These are phyloP conservation scores for Colletotrichum falcatum DNA, from an alignment of 2,329 filamentous ascomycete genomes.

Conservation along the genomic window DNA sequence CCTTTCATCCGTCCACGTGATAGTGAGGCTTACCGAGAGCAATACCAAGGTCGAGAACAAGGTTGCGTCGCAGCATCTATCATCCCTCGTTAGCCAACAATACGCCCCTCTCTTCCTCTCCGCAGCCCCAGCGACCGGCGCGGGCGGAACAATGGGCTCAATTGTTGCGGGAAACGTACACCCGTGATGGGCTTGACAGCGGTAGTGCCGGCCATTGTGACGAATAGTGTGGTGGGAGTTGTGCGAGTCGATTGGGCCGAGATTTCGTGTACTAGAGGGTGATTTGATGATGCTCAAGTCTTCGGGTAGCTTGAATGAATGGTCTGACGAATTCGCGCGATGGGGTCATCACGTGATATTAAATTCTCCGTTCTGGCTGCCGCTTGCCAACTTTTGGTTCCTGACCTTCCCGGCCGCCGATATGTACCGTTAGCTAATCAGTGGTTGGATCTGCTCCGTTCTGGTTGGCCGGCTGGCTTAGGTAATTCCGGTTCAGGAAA, in stretches of 20 bases:
- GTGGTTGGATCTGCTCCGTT: slow-evolving; percentile 9
- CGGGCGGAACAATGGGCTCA: slow-evolving; percentile 36
- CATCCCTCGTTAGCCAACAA: slow-evolving; percentile 50
- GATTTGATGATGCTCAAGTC: slow-evolving; percentile 24
- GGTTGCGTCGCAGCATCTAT: slow-evolving; percentile 71
- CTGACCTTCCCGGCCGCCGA: slow-evolving; percentile 9
- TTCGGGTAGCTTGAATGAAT: slow-evolving; percentile 29
- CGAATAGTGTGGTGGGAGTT: slow-evolving; percentile 25
- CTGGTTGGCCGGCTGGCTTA: slow-evolving; percentile 26
- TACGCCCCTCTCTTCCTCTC: slow-evolving; percentile 1
- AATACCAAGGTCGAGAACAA: slow-evolving; percentile 68
- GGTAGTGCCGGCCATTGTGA: slow-evolving; percentile 59
- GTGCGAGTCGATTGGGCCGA: slow-evolving; percentile 30
- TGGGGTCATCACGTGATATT: slow-evolving; percentile 34
- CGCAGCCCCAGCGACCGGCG: slow-evolving; percentile 30
- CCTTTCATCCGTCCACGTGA: not conserved
- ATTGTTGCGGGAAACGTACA: slow-evolving; percentile 61
- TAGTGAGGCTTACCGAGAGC: slow-evolving; percentile 62
- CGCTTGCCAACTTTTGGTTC: not conserved
- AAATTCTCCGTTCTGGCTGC: slow-evolving; percentile 14
- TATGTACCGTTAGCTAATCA: slow-evolving; percentile 25
- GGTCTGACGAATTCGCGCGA: slow-evolving; percentile 39
- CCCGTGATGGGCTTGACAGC: slow-evolving; percentile 67
- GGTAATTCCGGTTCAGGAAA: slow-evolving; percentile 2
- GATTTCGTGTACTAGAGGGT: slow-evolving; percentile 23